phyloP scores from a whole-genome alignment of 495 filamentous ascomycete genomes.

The Glarea lozoyensis region DNA sequence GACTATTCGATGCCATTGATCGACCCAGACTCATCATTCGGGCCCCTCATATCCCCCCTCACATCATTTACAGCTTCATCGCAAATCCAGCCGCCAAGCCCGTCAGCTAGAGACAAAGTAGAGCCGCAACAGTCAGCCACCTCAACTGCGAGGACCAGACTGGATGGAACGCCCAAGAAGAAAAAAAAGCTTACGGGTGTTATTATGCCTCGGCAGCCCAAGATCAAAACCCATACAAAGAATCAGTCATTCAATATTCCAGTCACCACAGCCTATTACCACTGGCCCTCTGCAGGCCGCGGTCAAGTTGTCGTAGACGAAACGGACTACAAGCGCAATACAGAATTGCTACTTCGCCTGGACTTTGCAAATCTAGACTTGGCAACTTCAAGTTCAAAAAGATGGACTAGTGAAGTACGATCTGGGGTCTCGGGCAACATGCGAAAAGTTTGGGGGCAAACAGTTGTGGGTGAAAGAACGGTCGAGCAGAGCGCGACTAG shows the following conservation, averaged over 20 bases:
- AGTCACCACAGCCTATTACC: conserved; percentile 49
- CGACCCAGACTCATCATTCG: too few species aligned
- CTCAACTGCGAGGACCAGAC: neutral
- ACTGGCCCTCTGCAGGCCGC: conserved; percentile 58
- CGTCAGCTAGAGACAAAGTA: neutral
- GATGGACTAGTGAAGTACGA: conserved; percentile 55
- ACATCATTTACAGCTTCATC: conserved; percentile 16
- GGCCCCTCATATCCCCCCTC: conserved; percentile 8
- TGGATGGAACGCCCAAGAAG: conserved; percentile 10
- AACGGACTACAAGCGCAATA: conserved; percentile 64
- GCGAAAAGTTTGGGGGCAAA: conserved; percentile 22
- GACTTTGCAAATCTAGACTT: conserved; percentile 70
- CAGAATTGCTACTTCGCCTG: conserved; percentile 70
- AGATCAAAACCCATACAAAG: conserved; percentile 44
- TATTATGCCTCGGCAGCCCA: conserved; percentile 44
- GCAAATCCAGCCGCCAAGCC: neutral
- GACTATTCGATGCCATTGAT: neutral
- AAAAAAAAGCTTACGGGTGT: conserved; percentile 40
- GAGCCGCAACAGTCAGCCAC: neutral
- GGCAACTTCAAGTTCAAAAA: conserved; percentile 57
- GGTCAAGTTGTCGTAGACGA: conserved; percentile 63
- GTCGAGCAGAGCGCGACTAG: conserved; percentile 8
- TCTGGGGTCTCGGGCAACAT: conserved; percentile 39
- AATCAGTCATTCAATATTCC: conserved; percentile 29
- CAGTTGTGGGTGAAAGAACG: conserved; percentile 15